Base-by-base conservation (phyloP, 1,139 yeast species). In the Saccharomycopsis hybrid region DNA sequence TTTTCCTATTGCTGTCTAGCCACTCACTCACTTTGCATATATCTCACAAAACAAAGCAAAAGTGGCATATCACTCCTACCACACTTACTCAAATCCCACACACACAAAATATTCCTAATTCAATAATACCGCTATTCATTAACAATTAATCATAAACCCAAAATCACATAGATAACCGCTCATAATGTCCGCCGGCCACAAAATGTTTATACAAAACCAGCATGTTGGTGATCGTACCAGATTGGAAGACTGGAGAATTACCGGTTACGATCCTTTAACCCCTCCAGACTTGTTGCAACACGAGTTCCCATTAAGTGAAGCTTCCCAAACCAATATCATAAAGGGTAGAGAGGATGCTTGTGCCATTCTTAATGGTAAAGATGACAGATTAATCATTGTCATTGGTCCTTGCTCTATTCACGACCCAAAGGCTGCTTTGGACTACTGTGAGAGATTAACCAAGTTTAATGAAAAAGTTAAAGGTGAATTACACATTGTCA, bases 351-450 rank as follows among this genome's bases (percentile, higher is more conserved):
- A 84, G 57, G 80, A 78, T 35, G 83, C 95, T 1, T 78, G 81
- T 48, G 77, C 78, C 45, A 80, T 88, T 53, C 67, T 88, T 54
- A 75, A 78, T 55, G 95, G 95, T 46, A 73, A 75, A 54, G 95
- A 85, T 60, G 96, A 88, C 67, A 76, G 96, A 60, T 69, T 86
- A 56, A 72, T 88, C 37, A 77, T 88, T 35, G 88, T 92, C 46
- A 85, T 92, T 57, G 98, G 98, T 1, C 98, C 98, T 54, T 92
- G 98, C 67, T 92, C 97, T 4, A 82, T 92, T 58, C 97, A 92
- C 63, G 98, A 92, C 66, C 92, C 97, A 31, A 76, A 72, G 49
- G 95, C 96, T 41, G 98, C 97, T 2, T 68, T 86, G 53, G 98
- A 90, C 55, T 92, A 92, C 71, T 87, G 92, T 59, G 72, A 73